Conservation (phyloP, 1,284 basidiomycete genomes). For the Malassezia slooffiae region DNA sequence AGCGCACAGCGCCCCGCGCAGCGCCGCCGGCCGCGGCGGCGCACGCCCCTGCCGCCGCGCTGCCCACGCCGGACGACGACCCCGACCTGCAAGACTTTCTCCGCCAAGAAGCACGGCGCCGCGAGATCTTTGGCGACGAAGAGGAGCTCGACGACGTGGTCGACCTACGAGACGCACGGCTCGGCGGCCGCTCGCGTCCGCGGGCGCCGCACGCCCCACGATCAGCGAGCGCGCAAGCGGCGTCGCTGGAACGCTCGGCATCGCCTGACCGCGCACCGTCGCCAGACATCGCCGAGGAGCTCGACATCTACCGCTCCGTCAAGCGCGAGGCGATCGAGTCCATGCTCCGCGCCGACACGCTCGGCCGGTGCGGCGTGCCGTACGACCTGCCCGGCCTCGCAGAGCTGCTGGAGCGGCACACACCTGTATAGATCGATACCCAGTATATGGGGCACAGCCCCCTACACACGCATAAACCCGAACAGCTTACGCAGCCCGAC, state of each 20-base stretch:
- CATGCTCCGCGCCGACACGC: conserved; percentile 9
- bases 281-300: conserved; percentile 8
- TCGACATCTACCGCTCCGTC: conserved; percentile 16
- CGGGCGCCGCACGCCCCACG: no score
- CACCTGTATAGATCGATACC: not conserved
- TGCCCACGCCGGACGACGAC: no score
- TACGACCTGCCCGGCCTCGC: conserved; percentile 12
- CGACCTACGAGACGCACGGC: no score
- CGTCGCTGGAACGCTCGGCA: not conserved
- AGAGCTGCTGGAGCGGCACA: not conserved
- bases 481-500: conserved; percentile 39
- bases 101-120: conserved; percentile 1
- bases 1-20: no score
- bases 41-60: no score
- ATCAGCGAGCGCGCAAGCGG: not conserved
- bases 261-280: not conserved
- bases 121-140: conserved; percentile 2
- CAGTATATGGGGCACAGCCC: not conserved
- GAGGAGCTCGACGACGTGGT: conserved; percentile 4
- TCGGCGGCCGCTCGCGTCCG: no score
- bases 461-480: conserved; percentile 31
- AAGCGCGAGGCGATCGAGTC: conserved; percentile 15
- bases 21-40: no score
- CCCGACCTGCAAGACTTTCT: not conserved
- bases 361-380: conserved; percentile 3